Conservation (phyloP, 805 yeast genomes). For the Yamadazyma endophytica region DNA sequence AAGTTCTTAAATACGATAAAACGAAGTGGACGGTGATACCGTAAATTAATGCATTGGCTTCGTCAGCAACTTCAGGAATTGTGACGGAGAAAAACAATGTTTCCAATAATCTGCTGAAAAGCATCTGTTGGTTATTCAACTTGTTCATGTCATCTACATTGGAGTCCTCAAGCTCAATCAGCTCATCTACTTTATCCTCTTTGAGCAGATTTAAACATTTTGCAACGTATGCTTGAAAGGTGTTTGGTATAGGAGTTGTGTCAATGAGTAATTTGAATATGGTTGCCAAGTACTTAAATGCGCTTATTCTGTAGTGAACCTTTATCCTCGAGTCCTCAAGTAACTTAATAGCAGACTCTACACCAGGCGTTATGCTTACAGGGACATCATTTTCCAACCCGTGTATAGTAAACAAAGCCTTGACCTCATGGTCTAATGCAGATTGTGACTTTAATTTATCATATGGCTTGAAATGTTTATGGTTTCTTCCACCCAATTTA, state of each 20-base stretch:
- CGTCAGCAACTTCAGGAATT: slow-evolving; percentile 64
- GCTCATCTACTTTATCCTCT: slow-evolving; percentile 31
- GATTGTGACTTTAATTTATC: slow-evolving; percentile 55
- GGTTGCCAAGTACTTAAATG: slow-evolving; percentile 67
- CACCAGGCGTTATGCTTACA: slow-evolving; percentile 78
- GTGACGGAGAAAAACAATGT: slow-evolving; percentile 74
- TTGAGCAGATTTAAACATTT: slow-evolving; percentile 46
- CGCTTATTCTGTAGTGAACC: slow-evolving; percentile 67
- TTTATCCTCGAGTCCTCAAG: slow-evolving; percentile 64
- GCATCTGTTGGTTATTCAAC: slow-evolving; percentile 58
- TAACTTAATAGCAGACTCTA: slow-evolving; percentile 71
- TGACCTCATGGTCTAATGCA: slow-evolving; percentile 61
- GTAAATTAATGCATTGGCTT: slow-evolving; percentile 58
- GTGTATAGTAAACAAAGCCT: slow-evolving; percentile 65
- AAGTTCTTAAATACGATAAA: slow-evolving; percentile 69
- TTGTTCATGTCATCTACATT: slow-evolving; percentile 45
- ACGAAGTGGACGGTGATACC: slow-evolving; percentile 77
- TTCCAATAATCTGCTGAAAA: slow-evolving; percentile 62
- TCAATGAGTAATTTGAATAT: slow-evolving; percentile 68
- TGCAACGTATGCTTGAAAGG: slow-evolving; percentile 40
- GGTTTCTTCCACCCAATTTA: slow-evolving; percentile 92
- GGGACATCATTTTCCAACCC: slow-evolving; percentile 60
- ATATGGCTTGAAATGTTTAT: slow-evolving; percentile 78
- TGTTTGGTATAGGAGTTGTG: slow-evolving; percentile 44
- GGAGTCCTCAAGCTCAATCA: slow-evolving; percentile 35